These are phyloP conservation scores for Fistulifera pelliculosa DNA, from an alignment of 108 stramenopile species.

Conservation along the genomic window DNA sequence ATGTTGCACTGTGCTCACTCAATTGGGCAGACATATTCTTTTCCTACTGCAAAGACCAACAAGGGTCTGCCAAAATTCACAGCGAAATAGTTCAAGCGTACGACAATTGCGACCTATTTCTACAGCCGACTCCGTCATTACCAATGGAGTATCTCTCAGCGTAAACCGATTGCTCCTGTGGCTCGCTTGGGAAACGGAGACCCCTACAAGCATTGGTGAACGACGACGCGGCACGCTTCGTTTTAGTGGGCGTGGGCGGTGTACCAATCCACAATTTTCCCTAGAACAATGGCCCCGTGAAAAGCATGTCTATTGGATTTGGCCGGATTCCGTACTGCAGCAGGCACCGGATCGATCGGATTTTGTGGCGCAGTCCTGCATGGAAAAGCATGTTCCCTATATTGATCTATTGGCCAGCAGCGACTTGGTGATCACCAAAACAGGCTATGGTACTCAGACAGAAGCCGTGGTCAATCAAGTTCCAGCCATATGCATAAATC, in stretches of 20 bases:
- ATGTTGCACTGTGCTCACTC: constrained; percentile 10
- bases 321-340: constrained; percentile 8
- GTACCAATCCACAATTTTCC: constrained; percentile 2
- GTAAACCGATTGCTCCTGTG: not conserved
- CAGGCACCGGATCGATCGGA: constrained; percentile 5
- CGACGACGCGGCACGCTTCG: not conserved
- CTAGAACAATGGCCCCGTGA: constrained; percentile 9
- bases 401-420: constrained; percentile 11
- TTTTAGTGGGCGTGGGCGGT: constrained; percentile 14
- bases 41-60: constrained; percentile 4
- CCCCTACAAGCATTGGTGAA: not conserved
- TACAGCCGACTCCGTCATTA: constrained; percentile 15
- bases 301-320: constrained; percentile 7
- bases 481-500: constrained; percentile 13
- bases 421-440: constrained; percentile 13
- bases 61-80: constrained; percentile 6
- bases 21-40: constrained; percentile 18
- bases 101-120: constrained; percentile 1
- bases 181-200: not conserved
- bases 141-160: constrained; percentile 4
- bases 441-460: constrained; percentile 17
- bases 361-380: constrained; percentile 8
- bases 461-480: constrained; percentile 13
- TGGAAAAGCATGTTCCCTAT: constrained; percentile 6
- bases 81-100: constrained; percentile 9